These are phyloP conservation scores for Cruciata laevipes DNA, from an alignment of 257 asterid genomes.

Conservation along the genomic window DNA sequence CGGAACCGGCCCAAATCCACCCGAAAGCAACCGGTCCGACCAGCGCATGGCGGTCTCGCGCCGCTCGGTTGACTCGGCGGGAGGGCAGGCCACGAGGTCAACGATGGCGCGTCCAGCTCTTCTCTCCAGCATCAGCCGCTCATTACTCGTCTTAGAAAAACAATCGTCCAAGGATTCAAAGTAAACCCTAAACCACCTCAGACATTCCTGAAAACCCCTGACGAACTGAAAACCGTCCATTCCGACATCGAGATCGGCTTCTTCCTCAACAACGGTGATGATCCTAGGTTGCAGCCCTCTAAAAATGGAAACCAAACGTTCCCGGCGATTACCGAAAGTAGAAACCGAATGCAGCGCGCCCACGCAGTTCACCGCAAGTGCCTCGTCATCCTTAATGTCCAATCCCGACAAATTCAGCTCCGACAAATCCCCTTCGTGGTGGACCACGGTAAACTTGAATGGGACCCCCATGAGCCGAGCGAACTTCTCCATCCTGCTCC, in stretches of 20 bases:
- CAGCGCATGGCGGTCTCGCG: conserved; percentile 77
- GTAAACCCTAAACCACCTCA: conserved; percentile 92
- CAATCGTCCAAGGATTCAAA: conserved; percentile 81
- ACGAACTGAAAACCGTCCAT: conserved; percentile 55
- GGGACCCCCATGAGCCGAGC: conserved; percentile 98
- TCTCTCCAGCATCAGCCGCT: conserved; percentile 84
- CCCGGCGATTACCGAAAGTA: conserved; percentile 40
- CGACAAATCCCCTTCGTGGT: conserved; percentile 72
- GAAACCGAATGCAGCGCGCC: conserved; percentile 65
- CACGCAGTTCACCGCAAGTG: conserved; percentile 69
- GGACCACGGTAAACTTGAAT: conserved; percentile 51
- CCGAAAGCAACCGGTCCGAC: conserved; percentile 64
- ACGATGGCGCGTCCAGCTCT: conserved; percentile 79
- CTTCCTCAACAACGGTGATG: conserved; percentile 78
- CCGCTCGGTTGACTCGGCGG: conserved; percentile 62
- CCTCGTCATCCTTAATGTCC: conserved; percentile 63
- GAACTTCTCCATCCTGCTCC: conserved; percentile 77
- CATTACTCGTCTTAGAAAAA: conserved; percentile 64
- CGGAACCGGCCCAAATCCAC: conserved; percentile 42
- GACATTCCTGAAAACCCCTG: conserved; percentile 60
- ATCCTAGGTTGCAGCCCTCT: conserved; percentile 59
- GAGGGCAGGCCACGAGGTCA: conserved; percentile 75
- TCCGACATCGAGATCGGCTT: conserved; percentile 77
- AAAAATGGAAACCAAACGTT: conserved; percentile 43
- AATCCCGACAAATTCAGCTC: conserved; percentile 44